Evolutionary conservation across 192 early-diverging fungal species (phyloP).

Genomic region (Coemansia sp.): DNA sequence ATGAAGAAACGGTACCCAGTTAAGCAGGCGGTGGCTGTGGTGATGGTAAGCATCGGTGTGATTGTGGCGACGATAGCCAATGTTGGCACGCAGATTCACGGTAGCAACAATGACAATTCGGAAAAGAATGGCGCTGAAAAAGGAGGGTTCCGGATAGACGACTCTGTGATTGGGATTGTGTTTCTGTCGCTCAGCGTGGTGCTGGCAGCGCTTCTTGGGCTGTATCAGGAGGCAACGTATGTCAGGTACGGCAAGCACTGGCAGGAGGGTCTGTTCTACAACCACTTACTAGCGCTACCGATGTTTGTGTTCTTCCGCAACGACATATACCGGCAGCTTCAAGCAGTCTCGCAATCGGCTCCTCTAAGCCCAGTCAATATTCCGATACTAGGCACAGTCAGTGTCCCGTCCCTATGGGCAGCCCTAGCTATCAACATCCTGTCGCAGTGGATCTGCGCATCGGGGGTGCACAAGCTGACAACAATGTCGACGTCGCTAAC

Average conservation of each 20-base stretch:
- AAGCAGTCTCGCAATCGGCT: constrained; percentile 49
- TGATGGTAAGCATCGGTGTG: constrained; percentile 77
- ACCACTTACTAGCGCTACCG: constrained; percentile 79
- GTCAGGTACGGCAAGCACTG: constrained; percentile 75
- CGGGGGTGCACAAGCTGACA: constrained; percentile 81
- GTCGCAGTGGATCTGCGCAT: constrained; percentile 89
- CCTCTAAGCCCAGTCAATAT: constrained; percentile 33
- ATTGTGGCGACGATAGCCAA: constrained; percentile 64
- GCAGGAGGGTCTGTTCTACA: constrained; percentile 89
- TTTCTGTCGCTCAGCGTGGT: constrained; percentile 72
- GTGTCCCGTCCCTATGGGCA: constrained; percentile 69
- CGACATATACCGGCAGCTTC: constrained; percentile 62
- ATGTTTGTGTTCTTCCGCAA: constrained; percentile 73
- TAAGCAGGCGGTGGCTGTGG: constrained; percentile 59
- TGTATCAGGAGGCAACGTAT: constrained; percentile 82
- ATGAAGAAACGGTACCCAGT: constrained; percentile 63
- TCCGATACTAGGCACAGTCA: constrained; percentile 28
- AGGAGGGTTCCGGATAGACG: constrained; percentile 13
- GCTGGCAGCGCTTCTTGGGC: constrained; percentile 76
- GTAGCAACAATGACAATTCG: not conserved
- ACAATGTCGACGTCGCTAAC: constrained; percentile 78
- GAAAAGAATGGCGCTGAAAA: not conserved
- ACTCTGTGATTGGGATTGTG: constrained; percentile 67
- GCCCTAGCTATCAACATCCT: constrained; percentile 68
- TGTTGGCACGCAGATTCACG: not conserved